Conservation (phyloP, 1,284 basidiomycete species). For the Tremellales sp. region DNA sequence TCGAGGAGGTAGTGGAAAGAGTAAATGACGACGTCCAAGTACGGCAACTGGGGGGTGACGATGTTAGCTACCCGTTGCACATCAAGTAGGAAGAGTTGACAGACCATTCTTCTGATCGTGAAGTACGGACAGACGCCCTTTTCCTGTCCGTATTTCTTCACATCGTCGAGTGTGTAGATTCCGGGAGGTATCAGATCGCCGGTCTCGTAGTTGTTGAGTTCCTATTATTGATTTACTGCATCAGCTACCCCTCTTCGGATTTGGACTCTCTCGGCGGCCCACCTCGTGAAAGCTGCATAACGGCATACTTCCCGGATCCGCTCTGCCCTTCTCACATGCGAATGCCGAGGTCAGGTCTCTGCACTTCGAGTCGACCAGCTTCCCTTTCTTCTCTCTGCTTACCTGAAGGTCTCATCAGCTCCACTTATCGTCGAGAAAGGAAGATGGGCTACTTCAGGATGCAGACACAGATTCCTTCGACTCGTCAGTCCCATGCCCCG, state of each 20-base stretch:
- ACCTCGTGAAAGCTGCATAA: conserved; percentile 97
- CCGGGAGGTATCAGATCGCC: conserved; percentile 82
- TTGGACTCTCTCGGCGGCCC: conserved; percentile 18
- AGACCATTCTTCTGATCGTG: conserved; percentile 89
- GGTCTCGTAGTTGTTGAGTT: conserved; percentile 72
- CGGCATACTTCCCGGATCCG: conserved; percentile 85
- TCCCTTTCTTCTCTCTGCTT: conserved; percentile 95
- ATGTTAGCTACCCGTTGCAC: too few relatives aligned
- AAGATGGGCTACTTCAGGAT: conserved; percentile 74
- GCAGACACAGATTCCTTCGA: conserved; percentile 93
- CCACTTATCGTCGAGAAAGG: background rate
- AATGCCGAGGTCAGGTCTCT: conserved; percentile 88
- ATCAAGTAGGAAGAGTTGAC: conserved; percentile 20
- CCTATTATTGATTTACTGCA: conserved; percentile 47
- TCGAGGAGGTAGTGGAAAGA: conserved; percentile 99
- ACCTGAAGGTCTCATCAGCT: conserved; percentile 55
- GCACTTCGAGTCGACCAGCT: conserved; percentile 93
- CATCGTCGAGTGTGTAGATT: conserved; percentile 91
- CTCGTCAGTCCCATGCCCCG: conserved; percentile 90
- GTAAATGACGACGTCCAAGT: conserved; percentile 95
- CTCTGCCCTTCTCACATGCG: conserved; percentile 78
- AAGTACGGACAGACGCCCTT: conserved; percentile 94
- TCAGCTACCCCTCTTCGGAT: background rate
- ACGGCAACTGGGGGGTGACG: conserved; percentile 96
- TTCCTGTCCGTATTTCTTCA: conserved; percentile 82